These are phyloP conservation scores for Neurospora africana DNA, from an alignment of 495 filamentous ascomycete species.

Conservation along the genomic window DNA sequence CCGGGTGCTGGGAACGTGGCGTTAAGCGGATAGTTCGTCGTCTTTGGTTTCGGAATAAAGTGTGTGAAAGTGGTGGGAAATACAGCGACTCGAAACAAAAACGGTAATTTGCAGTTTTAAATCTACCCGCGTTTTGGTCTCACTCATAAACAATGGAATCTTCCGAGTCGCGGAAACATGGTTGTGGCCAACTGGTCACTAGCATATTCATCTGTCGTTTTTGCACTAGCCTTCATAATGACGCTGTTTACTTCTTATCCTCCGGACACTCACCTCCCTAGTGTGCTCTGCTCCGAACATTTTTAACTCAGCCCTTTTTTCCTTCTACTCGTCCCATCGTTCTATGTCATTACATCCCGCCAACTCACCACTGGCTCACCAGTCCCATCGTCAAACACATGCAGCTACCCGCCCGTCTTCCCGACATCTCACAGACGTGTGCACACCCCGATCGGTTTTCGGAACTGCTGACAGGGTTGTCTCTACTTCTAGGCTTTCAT, in stretches of 20 bases:
- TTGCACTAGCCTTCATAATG: not conserved
- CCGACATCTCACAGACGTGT: not conserved
- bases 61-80: not conserved
- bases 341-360: not conserved
- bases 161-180: not conserved
- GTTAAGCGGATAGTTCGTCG: not conserved
- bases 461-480: not conserved
- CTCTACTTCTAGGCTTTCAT: not conserved
- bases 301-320: not conserved
- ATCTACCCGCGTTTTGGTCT: not conserved
- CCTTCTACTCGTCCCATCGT: not conserved
- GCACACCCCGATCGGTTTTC: not conserved
- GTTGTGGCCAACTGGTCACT: not conserved
- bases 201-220: not conserved
- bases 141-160: not conserved
- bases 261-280: not conserved
- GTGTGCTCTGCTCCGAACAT: not conserved
- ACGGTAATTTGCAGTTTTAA: not conserved
- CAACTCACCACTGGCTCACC: not conserved
- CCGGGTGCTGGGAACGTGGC: slow-evolving; percentile 1
- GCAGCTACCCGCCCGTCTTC: not conserved
- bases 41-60: not conserved
- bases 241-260: not conserved
- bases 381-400: not conserved
- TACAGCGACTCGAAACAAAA: not conserved